Evolutionary conservation across 116 monocot genomes (phyloP), one percentile per base, ranked within the genome.

Genomic region (Iris pallida): DNA sequence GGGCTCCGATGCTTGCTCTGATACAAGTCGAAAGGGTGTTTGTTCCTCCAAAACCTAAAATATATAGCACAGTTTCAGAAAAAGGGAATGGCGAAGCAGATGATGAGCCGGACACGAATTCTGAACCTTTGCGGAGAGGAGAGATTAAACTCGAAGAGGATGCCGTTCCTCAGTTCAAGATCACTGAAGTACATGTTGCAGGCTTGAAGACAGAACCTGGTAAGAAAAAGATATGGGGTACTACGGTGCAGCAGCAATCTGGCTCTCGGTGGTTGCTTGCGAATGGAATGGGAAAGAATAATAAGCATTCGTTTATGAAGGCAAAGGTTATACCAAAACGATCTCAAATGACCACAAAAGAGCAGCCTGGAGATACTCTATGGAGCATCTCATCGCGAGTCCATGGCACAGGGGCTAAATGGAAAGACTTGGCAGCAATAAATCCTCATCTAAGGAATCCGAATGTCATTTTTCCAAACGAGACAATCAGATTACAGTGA

Each of bases 221-320:
- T 55, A 83, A 88, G 76, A 98, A 78, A 51, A 86, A 76, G 16
- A 48, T 42, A 1, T 90, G 98, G 98, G 88, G 85, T 56, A 83
- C 75, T 70, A 19, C 72, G 10, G 59, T 14, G 46, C 90, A 98
- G 45, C 80, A 89, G 53, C 80, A 87, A 20, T 88, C 93, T 72
- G 98, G 93, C 30, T 93, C 98, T n/a, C 68, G 98, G 58, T 98
- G 98, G 98, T 67, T 98, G 77, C 82, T 93, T 73, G 98, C 98
- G 59, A 82, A 53, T 70, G 98, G 98, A 64, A 98, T 98, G 93
- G 98, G 93, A 8, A 98, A 92, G 69, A 73, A 57, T 45, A 93
- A 80, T 71, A 92, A 90, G 74, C 80, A 90, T 68, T 85, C 93
- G 1, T 74, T 92, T 71, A 70, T 90, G 93, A 98, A 90, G 59